A percentile compares a stretch with the other conserved stretches of the same genome.
Conservation (phyloP, 2,329 filamentous ascomycete genomes). For the Penicillium sp. region DNA sequence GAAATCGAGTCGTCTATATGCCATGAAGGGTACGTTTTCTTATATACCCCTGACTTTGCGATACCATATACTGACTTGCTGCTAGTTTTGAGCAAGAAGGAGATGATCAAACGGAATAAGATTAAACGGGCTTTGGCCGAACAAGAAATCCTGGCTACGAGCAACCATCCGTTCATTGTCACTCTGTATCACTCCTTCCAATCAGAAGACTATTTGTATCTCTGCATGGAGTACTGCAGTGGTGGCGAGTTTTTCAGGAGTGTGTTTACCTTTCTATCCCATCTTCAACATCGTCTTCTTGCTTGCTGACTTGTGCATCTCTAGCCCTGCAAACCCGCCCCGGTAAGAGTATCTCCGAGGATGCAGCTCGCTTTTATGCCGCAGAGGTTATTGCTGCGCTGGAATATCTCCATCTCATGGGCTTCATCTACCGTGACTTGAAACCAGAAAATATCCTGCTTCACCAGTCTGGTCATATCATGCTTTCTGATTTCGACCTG, state of each 20-base stretch:
- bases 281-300: neutral
- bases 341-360: conserved; percentile 95
- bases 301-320: conserved; percentile 7
- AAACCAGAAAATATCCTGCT: conserved; percentile 97
- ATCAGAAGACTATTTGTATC: conserved; percentile 94
- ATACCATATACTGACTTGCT: conserved; percentile 38
- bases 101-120: conserved; percentile 99
- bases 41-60: neutral
- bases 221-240: conserved; percentile 99
- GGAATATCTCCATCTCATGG: conserved; percentile 97
- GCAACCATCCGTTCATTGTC: conserved; percentile 98
- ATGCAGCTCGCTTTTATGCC: conserved; percentile 94
- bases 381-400: conserved; percentile 94
- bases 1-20: conserved; percentile 91
- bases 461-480: conserved; percentile 99
- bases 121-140: conserved; percentile 97
- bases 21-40: conserved; percentile 81
- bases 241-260: conserved; percentile 94
- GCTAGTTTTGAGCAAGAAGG: conserved; percentile 94
- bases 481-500: conserved; percentile 98
- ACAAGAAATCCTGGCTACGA: conserved; percentile 96
- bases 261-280: conserved; percentile 25
- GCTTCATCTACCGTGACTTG: conserved; percentile 96
- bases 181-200: conserved; percentile 99
- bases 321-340: conserved; percentile 86